Percentiles rank a stretch among this genome's conserved stretches.
Conservation (phyloP, 495 filamentous ascomycete species). For the Daldinia decipiens region DNA sequence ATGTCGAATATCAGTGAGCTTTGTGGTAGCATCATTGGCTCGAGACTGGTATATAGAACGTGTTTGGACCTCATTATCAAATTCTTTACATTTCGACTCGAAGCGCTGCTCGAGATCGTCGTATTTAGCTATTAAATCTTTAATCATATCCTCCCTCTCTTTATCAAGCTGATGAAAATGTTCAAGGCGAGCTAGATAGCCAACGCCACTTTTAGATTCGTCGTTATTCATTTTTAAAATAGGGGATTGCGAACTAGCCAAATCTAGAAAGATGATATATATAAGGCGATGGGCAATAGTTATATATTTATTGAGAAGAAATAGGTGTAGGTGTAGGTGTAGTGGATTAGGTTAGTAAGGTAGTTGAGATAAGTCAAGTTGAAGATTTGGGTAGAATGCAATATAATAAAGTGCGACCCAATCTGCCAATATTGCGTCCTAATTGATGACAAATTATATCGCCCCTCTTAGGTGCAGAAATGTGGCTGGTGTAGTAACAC, state of each 20-base stretch:
- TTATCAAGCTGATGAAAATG: constrained; percentile 26
- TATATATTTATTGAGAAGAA: background rate
- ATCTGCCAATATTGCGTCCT: background rate
- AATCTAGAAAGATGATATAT: background rate
- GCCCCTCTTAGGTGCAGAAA: background rate
- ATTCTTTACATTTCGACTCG: constrained; percentile 32
- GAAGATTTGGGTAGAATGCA: background rate
- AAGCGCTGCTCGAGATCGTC: constrained; percentile 31
- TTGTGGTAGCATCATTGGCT: constrained; percentile 28
- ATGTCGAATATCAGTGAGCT: constrained; percentile 28
- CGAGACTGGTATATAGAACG: constrained; percentile 27
- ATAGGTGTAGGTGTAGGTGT: background rate
- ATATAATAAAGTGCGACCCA: background rate
- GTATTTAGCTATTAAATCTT: constrained; percentile 30
- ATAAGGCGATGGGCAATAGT: background rate
- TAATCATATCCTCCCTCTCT: constrained; percentile 34
- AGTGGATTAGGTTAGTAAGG: background rate
- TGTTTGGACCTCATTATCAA: constrained; percentile 27
- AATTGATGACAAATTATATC: constrained; percentile 1
- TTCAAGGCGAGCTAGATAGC: constrained; percentile 32
- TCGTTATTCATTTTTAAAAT: constrained; percentile 25
- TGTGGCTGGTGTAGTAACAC: background rate
- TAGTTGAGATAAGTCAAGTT: background rate
- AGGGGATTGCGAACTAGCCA: background rate
- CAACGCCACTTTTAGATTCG: constrained; percentile 6